phyloP scores from a whole-genome alignment of 306 rosid genomes.

The Casuarina cunninghamiana region DNA sequence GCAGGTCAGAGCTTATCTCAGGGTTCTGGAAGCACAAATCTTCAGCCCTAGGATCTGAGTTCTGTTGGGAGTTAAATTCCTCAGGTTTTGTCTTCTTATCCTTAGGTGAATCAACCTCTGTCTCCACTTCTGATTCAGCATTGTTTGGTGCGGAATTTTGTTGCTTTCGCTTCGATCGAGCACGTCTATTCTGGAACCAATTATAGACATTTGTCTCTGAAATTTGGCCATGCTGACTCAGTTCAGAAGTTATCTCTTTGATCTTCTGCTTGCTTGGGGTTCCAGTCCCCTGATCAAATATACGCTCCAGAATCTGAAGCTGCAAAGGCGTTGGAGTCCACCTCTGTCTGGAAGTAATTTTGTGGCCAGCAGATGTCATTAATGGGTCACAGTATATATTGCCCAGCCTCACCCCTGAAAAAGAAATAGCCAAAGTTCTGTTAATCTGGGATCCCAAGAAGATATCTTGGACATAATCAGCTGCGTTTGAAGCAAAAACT shows the following conservation, averaged over 20 bases:
- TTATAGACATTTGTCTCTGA: slow-evolving; percentile 93
- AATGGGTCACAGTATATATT: slow-evolving; percentile 78
- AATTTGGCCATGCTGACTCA: slow-evolving; percentile 89
- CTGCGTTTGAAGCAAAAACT: not conserved
- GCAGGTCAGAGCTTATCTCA: slow-evolving; percentile 65
- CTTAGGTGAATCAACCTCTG: slow-evolving; percentile 82
- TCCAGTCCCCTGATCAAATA: slow-evolving; percentile 86
- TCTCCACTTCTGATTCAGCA: slow-evolving; percentile 83
- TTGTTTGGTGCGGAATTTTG: slow-evolving; percentile 52
- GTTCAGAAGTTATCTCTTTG: slow-evolving; percentile 84
- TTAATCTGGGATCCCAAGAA: not conserved
- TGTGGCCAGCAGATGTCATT: slow-evolving; percentile 78
- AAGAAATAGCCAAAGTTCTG: slow-evolving; percentile 14
- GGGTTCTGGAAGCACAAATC: slow-evolving; percentile 70
- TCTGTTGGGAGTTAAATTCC: slow-evolving; percentile 59
- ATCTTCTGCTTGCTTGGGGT: slow-evolving; percentile 96
- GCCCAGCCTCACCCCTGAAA: slow-evolving; percentile 80
- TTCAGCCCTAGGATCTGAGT: slow-evolving; percentile 43
- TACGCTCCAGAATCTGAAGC: slow-evolving; percentile 87
- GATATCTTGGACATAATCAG: not conserved
- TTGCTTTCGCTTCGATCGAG: slow-evolving; percentile 85
- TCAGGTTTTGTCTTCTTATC: slow-evolving; percentile 77
- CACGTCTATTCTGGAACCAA: slow-evolving; percentile 98
- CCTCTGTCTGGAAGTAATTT: slow-evolving; percentile 88
- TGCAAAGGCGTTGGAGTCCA: slow-evolving; percentile 95